A percentile compares a stretch with the other conserved stretches of the same genome.
Evolutionary conservation across 2,329 filamentous ascomycete genomes (phyloP).

Genomic region (Colletotrichum abscissum): DNA sequence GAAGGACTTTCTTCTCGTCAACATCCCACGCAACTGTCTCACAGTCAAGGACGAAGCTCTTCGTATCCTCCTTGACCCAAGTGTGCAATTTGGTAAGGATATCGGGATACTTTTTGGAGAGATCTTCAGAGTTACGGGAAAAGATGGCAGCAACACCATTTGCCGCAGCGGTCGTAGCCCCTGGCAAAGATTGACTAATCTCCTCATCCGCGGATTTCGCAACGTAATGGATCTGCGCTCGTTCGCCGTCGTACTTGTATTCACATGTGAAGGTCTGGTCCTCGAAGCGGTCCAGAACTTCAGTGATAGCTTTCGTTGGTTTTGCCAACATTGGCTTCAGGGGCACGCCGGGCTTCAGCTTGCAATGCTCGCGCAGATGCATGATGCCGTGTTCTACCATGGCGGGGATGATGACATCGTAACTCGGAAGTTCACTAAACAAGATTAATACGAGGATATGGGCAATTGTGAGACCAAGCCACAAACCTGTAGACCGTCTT

Average conservation of each 20-base stretch:
- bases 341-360: constrained; percentile 91
- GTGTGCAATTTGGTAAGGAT: constrained; percentile 87
- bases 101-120: constrained; percentile 98
- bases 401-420: constrained; percentile 92
- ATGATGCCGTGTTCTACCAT: constrained; percentile 89
- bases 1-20: constrained; percentile 93
- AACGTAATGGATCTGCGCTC: constrained; percentile 98
- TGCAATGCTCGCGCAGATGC: constrained; percentile 85
- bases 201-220: constrained; percentile 80
- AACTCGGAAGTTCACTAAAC: constrained; percentile 89
- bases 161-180: constrained; percentile 73
- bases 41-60: constrained; percentile 97
- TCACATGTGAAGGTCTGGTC: constrained; percentile 97
- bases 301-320: constrained; percentile 96
- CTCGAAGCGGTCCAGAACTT: constrained; percentile 96
- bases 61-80: constrained; percentile 91
- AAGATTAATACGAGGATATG: constrained; percentile 45
- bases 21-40: constrained; percentile 98
- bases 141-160: constrained; percentile 92
- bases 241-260: constrained; percentile 98
- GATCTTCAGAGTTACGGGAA: constrained; percentile 94
- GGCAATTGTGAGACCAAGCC: background rate
- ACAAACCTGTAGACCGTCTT: constrained; percentile 89
- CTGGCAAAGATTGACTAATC: constrained; percentile 70
- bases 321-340: constrained; percentile 99